These are phyloP conservation scores for Psilocybe subaeruginosa DNA, from an alignment of 768 basidiomycete genomes.

Conservation along the genomic window DNA sequence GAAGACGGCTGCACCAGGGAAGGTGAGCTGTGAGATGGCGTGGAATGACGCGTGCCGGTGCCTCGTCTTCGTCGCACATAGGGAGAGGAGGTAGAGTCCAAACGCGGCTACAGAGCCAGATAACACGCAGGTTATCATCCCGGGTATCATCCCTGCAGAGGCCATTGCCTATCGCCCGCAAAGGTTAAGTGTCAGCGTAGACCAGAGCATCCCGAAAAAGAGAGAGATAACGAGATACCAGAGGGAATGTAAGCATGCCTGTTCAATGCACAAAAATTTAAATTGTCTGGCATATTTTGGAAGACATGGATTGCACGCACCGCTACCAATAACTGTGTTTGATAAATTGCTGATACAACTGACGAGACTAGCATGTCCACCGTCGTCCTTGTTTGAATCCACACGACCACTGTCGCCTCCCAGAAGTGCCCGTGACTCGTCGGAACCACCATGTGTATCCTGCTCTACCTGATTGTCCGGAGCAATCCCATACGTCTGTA, in stretches of 20 bases:
- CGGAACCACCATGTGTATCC: slow-evolving; percentile 23
- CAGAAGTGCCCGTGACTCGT: slow-evolving; percentile 66
- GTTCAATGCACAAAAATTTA: slow-evolving; percentile 3
- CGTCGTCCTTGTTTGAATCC: slow-evolving; percentile 31
- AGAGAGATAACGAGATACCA: slow-evolving; percentile 45
- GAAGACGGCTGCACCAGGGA: slow-evolving; percentile 83
- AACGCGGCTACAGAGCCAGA: slow-evolving; percentile 80
- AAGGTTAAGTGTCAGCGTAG: slow-evolving; percentile 10
- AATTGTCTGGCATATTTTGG: not conserved
- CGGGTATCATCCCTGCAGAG: slow-evolving; percentile 87
- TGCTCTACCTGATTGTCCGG: slow-evolving; percentile 36
- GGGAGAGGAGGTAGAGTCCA: slow-evolving; percentile 86
- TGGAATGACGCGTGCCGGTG: slow-evolving; percentile 85
- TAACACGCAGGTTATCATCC: slow-evolving; percentile 84
- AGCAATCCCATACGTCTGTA: slow-evolving; percentile 68
- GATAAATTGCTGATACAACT: slow-evolving; percentile 80
- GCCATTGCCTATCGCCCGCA: slow-evolving; percentile 72
- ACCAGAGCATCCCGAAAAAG: not conserved
- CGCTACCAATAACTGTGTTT: slow-evolving; percentile 93
- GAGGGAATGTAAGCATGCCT: slow-evolving; percentile 90
- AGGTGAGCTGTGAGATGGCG: slow-evolving; percentile 82
- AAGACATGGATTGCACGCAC: slow-evolving; percentile 40
- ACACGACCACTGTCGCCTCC: slow-evolving; percentile 38
- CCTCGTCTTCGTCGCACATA: slow-evolving; percentile 77
- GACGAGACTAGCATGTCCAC: slow-evolving; percentile 70